phyloP scores from a whole-genome alignment of 495 filamentous ascomycete genomes.

The Terfezia claveryi region DNA sequence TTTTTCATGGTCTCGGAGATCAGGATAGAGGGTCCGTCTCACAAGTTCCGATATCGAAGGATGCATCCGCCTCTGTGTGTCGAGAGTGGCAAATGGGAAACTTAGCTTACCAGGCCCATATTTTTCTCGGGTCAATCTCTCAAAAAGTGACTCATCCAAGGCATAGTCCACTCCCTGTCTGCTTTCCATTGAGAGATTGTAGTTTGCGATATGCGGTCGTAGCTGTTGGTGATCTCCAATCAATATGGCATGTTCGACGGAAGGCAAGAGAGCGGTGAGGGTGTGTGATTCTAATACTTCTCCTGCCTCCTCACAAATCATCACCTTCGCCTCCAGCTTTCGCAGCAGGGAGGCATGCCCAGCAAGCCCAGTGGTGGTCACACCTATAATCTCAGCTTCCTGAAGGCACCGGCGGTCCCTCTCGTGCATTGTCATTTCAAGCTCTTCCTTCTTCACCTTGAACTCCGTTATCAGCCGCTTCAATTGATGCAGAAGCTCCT shows the following conservation, averaged over 20 bases:
- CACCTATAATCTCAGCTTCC: conserved; percentile 41
- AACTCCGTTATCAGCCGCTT: conserved; percentile 9
- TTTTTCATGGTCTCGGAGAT: conserved; percentile 33
- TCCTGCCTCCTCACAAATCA: conserved; percentile 59
- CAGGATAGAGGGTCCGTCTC: conserved; percentile 40
- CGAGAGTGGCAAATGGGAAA: conserved; percentile 35
- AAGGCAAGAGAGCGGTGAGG: conserved; percentile 44
- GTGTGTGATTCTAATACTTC: conserved; percentile 54
- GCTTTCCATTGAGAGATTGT: conserved; percentile 38
- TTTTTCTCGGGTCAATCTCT: conserved; percentile 36
- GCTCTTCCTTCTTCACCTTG: background rate
- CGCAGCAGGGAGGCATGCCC: conserved; percentile 39
- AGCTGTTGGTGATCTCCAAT: conserved; percentile 64
- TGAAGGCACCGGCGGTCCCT: conserved; percentile 31
- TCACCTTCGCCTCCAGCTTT: conserved; percentile 38
- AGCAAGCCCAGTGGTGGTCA: conserved; percentile 56
- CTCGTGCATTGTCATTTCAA: conserved; percentile 22
- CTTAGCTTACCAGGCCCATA: conserved; percentile 14
- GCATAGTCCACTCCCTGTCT: conserved; percentile 31
- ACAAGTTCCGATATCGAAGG: conserved; percentile 41
- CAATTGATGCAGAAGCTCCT: background rate
- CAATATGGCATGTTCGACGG: conserved; percentile 47
- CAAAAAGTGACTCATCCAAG: conserved; percentile 46
- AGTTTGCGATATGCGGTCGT: conserved; percentile 45
- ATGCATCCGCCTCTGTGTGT: conserved; percentile 59